Base-by-base conservation (phyloP, 2,329 filamentous ascomycete species). In the Lasiodiplodia sp. region DNA sequence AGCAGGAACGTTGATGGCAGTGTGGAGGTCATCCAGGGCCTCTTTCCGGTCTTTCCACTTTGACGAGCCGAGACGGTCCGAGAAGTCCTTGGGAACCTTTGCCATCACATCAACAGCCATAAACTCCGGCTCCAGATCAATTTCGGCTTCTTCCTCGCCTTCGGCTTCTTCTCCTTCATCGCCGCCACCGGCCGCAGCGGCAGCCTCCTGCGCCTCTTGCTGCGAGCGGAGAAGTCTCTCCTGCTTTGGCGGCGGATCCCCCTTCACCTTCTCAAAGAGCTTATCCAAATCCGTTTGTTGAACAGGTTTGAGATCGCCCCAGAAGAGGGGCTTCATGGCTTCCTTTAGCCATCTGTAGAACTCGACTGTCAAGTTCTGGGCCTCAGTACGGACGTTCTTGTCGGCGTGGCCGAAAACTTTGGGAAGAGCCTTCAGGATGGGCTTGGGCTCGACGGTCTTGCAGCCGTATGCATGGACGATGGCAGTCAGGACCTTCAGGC, bases 21-120 rank as follows among this genome's bases (percentile, higher is more conserved):
- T 87, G 73, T 90, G 91, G 0, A 97, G 85, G 11, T 88, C 93
- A 70, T 99, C 96, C 3, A 98, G 85, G 0, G 92, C 93, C 73
- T 99, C 96, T 80, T 99, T 99, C 70, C 96, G 87, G 73, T 99
- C 96, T 78, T 99, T 99, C 96, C 96, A 99, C 79, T 99, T 99
- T 0, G 94, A 91, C 11, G 95, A 98, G 0, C 87, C 91, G 37
- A 99, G 83, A 69, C 91, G 90, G 25, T 99, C 96, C 72, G 88
- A 87, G 72, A 97, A 94, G 77, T 94, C 90, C 49, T 89, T 88
- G 0, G 95, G 92, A 3, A 98, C 85, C 74, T 95, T 96, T 47
- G 91, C 86, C 68, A 93, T 80, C 0, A 97, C 90, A 77, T 99
- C 94, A 69, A 97, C 91, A 0, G 95, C 92, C 77, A 97, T 94